Percentiles rank a stretch among this genome's conserved stretches.
Conservation (phyloP, 1,284 basidiomycete species). For the Rhizopogon hawkerae region DNA sequence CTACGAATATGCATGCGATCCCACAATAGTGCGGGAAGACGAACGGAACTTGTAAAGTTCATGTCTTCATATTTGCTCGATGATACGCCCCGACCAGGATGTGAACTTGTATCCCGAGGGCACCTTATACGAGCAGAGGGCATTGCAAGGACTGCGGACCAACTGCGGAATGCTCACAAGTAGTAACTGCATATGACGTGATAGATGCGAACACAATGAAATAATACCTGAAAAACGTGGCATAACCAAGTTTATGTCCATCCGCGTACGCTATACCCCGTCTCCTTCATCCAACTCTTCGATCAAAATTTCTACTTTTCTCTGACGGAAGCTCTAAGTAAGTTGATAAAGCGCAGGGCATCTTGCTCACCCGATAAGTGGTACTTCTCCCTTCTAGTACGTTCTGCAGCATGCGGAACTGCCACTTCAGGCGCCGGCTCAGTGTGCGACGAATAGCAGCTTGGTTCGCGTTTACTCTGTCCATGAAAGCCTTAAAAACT, state of each 20-base stretch:
- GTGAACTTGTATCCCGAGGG: slow-evolving; percentile 55
- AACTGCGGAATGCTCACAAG: neutral
- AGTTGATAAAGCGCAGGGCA: neutral
- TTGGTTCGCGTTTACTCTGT: slow-evolving; percentile 48
- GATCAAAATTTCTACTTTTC: slow-evolving; percentile 54
- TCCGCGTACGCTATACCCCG: slow-evolving; percentile 30
- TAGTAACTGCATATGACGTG: neutral
- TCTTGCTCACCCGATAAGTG: slow-evolving; percentile 50
- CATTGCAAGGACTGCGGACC: neutral
- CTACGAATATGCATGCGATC: slow-evolving; percentile 2
- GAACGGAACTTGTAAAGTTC: neutral
- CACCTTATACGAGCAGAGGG: slow-evolving; percentile 71
- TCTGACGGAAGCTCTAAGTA: slow-evolving; percentile 31
- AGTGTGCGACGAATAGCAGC: slow-evolving; percentile 40
- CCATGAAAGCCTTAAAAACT: slow-evolving; percentile 61
- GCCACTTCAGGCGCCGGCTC: slow-evolving; percentile 59
- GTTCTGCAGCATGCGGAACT: slow-evolving; percentile 51
- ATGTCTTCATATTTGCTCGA: slow-evolving; percentile 54
- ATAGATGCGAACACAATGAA: slow-evolving; percentile 2
- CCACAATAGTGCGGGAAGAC: neutral
- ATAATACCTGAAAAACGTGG: slow-evolving; percentile 5
- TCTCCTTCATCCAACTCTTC: slow-evolving; percentile 56
- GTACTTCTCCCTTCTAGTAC: slow-evolving; percentile 57
- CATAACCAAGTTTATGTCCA: slow-evolving; percentile 11
- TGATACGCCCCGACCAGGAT: slow-evolving; percentile 68